Conservation (phyloP, 1,284 basidiomycete genomes). For the Ceratobasidium sp. region DNA sequence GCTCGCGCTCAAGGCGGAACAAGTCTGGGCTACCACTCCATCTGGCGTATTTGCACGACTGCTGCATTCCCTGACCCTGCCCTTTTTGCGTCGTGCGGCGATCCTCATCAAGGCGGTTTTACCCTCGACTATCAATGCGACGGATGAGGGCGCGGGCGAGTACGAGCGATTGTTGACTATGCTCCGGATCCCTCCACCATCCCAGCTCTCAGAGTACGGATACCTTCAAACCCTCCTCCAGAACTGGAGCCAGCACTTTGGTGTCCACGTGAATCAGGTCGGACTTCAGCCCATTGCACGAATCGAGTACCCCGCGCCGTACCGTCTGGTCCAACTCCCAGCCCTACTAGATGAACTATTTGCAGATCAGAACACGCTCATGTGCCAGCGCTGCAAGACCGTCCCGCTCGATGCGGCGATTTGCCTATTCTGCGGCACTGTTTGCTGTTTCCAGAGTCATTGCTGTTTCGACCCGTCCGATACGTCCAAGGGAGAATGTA, state of each 20-base stretch:
- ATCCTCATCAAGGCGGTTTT: constrained; percentile 83
- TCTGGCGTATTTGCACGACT: constrained; percentile 84
- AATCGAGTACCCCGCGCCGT: constrained; percentile 84
- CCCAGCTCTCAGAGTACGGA: constrained; percentile 74
- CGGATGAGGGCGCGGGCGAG: constrained; percentile 59
- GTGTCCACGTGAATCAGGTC: constrained; percentile 73
- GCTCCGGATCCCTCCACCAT: constrained; percentile 78
- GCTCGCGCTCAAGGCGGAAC: constrained; percentile 77
- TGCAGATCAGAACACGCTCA: constrained; percentile 69
- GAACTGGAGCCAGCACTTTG: constrained; percentile 83
- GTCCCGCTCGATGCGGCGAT: constrained; percentile 88
- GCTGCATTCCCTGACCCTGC: constrained; percentile 88
- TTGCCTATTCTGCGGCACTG: constrained; percentile 88
- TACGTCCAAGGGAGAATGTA: constrained; percentile 82
- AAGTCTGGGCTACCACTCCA: constrained; percentile 77
- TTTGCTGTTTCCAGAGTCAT: constrained; percentile 90
- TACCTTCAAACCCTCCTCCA: constrained; percentile 81
- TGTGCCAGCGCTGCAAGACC: constrained; percentile 79
- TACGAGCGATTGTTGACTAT: constrained; percentile 79
- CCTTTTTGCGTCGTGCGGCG: constrained; percentile 90
- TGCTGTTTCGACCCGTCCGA: constrained; percentile 84
- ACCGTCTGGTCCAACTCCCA: constrained; percentile 85
- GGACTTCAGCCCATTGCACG: constrained; percentile 72
- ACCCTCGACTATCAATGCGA: constrained; percentile 63
- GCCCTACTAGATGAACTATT: constrained; percentile 84